Base-by-base conservation (phyloP, 1,139 yeast species). In the Saccharomycopsis crataegensis region DNA sequence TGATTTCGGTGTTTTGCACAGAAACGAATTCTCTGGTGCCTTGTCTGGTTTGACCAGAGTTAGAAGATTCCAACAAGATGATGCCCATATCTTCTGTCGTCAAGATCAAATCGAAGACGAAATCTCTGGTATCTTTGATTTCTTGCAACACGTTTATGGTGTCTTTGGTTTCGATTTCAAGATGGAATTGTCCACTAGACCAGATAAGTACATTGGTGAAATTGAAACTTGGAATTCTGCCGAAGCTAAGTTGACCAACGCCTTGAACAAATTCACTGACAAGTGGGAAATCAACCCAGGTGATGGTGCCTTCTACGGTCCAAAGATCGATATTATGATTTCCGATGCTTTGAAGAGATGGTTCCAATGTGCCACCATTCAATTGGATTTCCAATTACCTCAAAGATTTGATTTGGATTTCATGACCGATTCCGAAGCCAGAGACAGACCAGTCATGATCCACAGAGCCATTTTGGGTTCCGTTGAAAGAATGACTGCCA, bases 231-330 rank as follows among this genome's bases (percentile, higher is more conserved):
- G 99, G 99, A 78, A 88, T 66, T 72, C 72, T 55, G 99, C 99
- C 34, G 99, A 93, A 70, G 64, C 71, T 54, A 86, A 82, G 66
- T 79, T 93, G 65, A 86, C 81, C 64, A 70, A 74, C 56, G 94
- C 96, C 46, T 77, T 90, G 64, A 78, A 86, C 68, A 75, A 75
- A 56, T 90, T 90, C 75, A 82, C 87, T 60, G 90, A 88, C 60
- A 76, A 80, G 57, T 93, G 98, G 98, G 87, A 84, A 65, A 71
- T 91, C 62, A 89, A 91, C 72, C 91, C 89, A 57, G 97, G 96
- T 65, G 98, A 93, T 68, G 99, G 99, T 70, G 99, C 99, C 44
- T 93, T 93, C 76, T 93, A 93, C 70, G 99, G 99, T 58, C 99
- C 99, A 64, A 93, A 93, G 79, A 93, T 93, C 66, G 99, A 93